Evolutionary conservation across 345 rosid genomes (phyloP).

Genomic region (Eucalyptus leucophloia): DNA sequence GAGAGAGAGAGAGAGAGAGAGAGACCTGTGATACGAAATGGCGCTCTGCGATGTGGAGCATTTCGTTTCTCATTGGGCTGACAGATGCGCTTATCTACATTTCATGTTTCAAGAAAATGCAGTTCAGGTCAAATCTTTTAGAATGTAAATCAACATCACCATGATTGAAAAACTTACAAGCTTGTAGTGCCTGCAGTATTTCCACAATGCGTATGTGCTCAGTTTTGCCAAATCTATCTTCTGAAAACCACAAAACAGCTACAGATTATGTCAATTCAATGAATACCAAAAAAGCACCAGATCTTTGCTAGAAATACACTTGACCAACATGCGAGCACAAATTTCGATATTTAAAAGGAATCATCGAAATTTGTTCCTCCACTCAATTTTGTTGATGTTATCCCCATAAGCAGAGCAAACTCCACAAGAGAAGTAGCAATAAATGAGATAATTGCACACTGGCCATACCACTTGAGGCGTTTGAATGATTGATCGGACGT

Average conservation of each 20-base stretch:
- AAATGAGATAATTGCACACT: neutral
- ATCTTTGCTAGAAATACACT: neutral
- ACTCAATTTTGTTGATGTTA: neutral
- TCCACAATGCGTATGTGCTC: neutral
- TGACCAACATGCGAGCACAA: neutral
- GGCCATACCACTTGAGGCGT: neutral
- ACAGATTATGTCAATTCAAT: neutral
- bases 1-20: neutral
- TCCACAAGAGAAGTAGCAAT: neutral
- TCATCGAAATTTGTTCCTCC: neutral
- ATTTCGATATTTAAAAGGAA: neutral
- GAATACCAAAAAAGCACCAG: neutral
- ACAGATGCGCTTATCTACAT: neutral
- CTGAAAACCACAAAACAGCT: neutral
- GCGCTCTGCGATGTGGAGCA: neutral
- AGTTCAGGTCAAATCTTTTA: neutral
- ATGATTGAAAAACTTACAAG: neutral
- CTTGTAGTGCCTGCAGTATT: neutral
- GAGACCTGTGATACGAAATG: neutral
- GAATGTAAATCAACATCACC: neutral
- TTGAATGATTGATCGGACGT: neutral
- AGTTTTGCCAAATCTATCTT: constrained; percentile 1
- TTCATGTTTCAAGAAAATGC: neutral
- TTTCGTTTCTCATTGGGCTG: neutral
- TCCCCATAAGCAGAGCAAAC: neutral